Evolutionary conservation across 495 filamentous ascomycete genomes (phyloP), one percentile per base, ranked within the genome.

Genomic region (Chaetomium tenue): DNA sequence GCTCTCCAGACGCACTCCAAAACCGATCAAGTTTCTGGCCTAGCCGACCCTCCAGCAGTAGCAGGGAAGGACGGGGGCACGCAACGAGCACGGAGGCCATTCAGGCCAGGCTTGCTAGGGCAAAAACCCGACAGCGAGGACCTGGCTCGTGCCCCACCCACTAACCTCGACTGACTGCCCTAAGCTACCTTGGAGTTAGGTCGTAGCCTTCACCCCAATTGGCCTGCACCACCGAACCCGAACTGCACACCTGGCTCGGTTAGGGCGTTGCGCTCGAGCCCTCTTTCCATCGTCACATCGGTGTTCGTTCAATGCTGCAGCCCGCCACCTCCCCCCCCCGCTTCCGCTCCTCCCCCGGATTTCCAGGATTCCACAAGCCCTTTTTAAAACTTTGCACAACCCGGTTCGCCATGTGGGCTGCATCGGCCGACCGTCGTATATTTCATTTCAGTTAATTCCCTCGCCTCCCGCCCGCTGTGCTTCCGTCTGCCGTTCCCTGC

Each of bases 351-450:
- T 20, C 20, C 46, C 46, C 46, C 46, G 46, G 46, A 50, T 50
- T 50, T 50, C 20, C 46, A 50, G 46, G 46, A 9, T 50, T 50
- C 46, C n/a, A 23, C 8, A n/a, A 37, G 33, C 33, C 33, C 16
- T 44, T n/a, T n/a, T 50, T n/a, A 50, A 50, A 50, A 50, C 46
- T 50, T 23, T 50, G 46, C 46, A 50, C 20, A 50, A 50, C 46
- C 46, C 46, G 46, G 46, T 50, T 20, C 46, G 46, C 46, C 46
- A 50, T 50, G 46, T 50, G 46, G 46, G 13, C 46, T 50, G 46
- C 46, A 50, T 22, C 46, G 5, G 0, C 46, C 46, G 46, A 20
- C n/a, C 18, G 20, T 50, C n/a, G 16, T 20, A 23, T 18, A 11
- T 22, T 23, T 50, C 46, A 50, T 22, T 50, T 20, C n/a, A 50